Evolutionary conservation across 805 yeast genomes (phyloP), one percentile per base, ranked within the genome.

Genomic region (Candida sanyiensis): DNA sequence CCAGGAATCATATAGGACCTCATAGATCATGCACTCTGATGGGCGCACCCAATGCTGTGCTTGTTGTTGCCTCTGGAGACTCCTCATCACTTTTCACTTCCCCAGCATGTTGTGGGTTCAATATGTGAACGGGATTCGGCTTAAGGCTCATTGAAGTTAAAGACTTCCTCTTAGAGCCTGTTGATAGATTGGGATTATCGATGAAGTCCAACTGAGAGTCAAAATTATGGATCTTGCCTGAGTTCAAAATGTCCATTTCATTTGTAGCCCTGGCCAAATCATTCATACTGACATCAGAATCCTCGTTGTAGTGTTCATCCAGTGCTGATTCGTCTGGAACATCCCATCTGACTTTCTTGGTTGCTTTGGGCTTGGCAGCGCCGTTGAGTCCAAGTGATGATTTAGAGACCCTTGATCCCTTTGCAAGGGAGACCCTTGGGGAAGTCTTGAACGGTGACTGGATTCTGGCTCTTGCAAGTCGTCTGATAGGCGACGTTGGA

Each of bases 331-430:
- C 43, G 33, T 49, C 50, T 3, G 68, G 69, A 10, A 63, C 63
- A 42, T 66, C 66, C 72, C 75, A 71, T 44, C 75, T 62, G 2
- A 72, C 77, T 42, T 64, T 69, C 38, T 69, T 70, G 10, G 54
- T 33, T 9, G 49, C 48, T 42, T 58, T 63, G 21, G 36, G 34
- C 11, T 43, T 38, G 9, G 42, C 40, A 3, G 52, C 50, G 3
- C 49, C 29, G 9, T 49, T 48, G 4, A 51, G 37, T 16, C 46
- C 27, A 5, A 35, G 29, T 32, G 48, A 53, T 5, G 40, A 13
- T 21, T 39, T 39, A 2, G 28, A 34, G 3, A 53, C 31, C 20
- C 42, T 50, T 12, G 52, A 34, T 8, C 45, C 44, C 21, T 45
- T 49, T 3, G 45, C 40, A 24, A 40, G 45, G 3, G 59, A 46